Evolutionary conservation across 1,284 basidiomycete species (phyloP).

Genomic region (Mycosarcoma maydis): DNA sequence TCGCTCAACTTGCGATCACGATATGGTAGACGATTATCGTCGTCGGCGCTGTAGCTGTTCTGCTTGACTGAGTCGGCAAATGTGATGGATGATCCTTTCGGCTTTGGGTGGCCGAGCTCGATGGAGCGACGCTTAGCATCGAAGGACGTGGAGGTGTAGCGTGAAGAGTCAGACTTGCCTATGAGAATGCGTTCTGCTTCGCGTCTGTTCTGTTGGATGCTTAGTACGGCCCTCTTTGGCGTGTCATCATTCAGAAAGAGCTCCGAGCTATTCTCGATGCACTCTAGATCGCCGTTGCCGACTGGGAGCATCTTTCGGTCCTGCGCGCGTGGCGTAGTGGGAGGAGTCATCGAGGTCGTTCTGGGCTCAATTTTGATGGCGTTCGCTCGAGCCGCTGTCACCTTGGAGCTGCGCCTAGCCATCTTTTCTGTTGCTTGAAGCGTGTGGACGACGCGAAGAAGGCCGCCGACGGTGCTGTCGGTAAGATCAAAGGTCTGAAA

Average conservation of each 20-base stretch:
- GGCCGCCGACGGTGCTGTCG: constrained; percentile 48
- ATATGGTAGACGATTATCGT: constrained; percentile 50
- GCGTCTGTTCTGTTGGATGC: constrained; percentile 38
- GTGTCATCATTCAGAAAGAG: constrained; percentile 28
- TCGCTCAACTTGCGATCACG: constrained; percentile 60
- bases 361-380: constrained; percentile 37
- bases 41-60: constrained; percentile 41
- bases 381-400: constrained; percentile 13
- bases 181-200: constrained; percentile 50
- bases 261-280: constrained; percentile 30
- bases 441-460: constrained; percentile 52
- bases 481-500: constrained; percentile 56
- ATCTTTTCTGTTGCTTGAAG: constrained; percentile 39
- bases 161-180: constrained; percentile 18
- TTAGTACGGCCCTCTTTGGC: constrained; percentile 18
- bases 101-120: constrained; percentile 17
- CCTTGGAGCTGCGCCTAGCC: constrained; percentile 27
- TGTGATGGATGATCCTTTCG: constrained; percentile 42
- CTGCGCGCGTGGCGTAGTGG: constrained; percentile 33
- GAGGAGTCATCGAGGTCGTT: constrained; percentile 46
- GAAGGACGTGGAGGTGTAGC: constrained; percentile 3
- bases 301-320: constrained; percentile 26
- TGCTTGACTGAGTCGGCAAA: constrained; percentile 52
- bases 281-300: constrained; percentile 34
- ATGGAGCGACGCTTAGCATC: constrained; percentile 30